Conservation (phyloP, 2,329 filamentous ascomycete species). For the Cytospora leucostoma region DNA sequence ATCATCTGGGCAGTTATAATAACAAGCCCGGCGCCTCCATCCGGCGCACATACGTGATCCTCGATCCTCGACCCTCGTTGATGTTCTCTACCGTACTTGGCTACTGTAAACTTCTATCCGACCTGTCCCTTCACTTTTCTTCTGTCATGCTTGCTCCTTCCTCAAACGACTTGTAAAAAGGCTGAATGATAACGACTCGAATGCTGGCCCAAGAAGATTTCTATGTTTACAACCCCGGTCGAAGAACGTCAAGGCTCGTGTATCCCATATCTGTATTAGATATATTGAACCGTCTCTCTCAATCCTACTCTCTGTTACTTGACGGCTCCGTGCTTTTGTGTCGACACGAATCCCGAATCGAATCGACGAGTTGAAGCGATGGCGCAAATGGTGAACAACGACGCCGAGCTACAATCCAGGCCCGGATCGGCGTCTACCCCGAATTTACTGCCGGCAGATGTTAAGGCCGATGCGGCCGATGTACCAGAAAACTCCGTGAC, state of each 20-base stretch:
- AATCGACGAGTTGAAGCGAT: neutral
- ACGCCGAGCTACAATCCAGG: slow-evolving; percentile 3
- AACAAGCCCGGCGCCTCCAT: neutral
- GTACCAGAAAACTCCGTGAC: neutral
- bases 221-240: slow-evolving; percentile 2
- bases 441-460: slow-evolving; percentile 2
- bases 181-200: slow-evolving; percentile 15
- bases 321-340: slow-evolving; percentile 5
- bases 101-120: neutral
- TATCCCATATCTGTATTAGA: neutral
- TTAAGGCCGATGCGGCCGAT: slow-evolving; percentile 1
- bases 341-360: neutral
- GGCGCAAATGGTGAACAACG: slow-evolving; percentile 8
- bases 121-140: neutral
- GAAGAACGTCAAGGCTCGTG: neutral
- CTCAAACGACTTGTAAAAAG: slow-evolving; percentile 9
- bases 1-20: neutral
- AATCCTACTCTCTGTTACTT: neutral
- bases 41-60: neutral
- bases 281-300: neutral
- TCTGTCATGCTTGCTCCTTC: slow-evolving; percentile 7
- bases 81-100: neutral
- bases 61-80: neutral
- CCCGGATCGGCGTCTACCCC: slow-evolving; percentile 13
- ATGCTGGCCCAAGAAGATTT: slow-evolving; percentile 16